These are phyloP conservation scores for Geum urbanum DNA, from an alignment of 306 rosid genomes.

Conservation along the genomic window DNA sequence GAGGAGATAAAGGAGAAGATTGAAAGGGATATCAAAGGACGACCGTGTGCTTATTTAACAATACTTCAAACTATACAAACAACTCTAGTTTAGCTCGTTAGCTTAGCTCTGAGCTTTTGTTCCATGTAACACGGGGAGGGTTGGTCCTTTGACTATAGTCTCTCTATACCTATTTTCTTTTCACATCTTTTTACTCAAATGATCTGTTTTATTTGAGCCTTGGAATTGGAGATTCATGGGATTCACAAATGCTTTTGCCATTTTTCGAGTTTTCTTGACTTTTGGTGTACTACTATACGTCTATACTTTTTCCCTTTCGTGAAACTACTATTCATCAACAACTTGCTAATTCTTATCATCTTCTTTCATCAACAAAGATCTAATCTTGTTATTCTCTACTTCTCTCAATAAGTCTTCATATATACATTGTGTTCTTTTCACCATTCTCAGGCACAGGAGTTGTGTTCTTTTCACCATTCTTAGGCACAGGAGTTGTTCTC, in stretches of 20 bases:
- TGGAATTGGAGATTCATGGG: constrained; percentile 26
- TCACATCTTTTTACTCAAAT: constrained; percentile 21
- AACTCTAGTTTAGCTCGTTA: not conserved
- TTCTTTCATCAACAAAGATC: constrained; percentile 7
- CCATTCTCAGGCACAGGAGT: too few relatives aligned
- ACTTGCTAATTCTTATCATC: not conserved
- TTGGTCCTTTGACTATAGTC: constrained; percentile 24
- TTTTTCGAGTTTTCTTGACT: constrained; percentile 11
- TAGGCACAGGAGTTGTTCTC: too few relatives aligned
- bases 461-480: too few relatives aligned
- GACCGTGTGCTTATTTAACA: constrained; percentile 8
- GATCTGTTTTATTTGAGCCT: constrained; percentile 21
- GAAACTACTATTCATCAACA: constrained; percentile 7
- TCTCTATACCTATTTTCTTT: constrained; percentile 2
- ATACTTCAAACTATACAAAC: too few relatives aligned
- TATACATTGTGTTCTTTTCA: too few relatives aligned
- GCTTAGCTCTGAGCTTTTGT: constrained; percentile 2
- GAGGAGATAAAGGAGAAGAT: not conserved
- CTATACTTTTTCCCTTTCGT: not conserved
- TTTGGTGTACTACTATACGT: not conserved
- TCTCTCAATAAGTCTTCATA: too few relatives aligned
- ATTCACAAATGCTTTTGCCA: constrained; percentile 19
- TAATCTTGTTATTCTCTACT: too few relatives aligned
- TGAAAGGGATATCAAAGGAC: constrained; percentile 1
- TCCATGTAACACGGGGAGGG: constrained; percentile 31